Evolutionary conservation across 768 basidiomycete species (phyloP), one percentile per base, ranked within the genome.

Genomic region (Auriscalpium microsporum): DNA sequence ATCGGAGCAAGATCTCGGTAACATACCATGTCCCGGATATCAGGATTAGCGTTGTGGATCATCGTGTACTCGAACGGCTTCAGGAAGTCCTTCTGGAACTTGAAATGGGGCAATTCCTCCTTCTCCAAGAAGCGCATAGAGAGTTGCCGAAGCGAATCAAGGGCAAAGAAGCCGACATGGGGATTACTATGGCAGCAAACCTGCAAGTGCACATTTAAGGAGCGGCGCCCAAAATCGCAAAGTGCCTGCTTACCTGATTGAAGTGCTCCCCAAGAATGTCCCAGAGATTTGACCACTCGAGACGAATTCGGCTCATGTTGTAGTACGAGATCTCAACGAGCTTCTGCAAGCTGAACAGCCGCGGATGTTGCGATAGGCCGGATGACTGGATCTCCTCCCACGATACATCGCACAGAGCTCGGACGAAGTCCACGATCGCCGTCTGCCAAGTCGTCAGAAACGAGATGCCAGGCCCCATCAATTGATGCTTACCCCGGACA

Each of bases 301-400:
- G 73, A 70, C 96, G 90, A 66, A 99, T 98, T 48, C 96, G 87
- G 59, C 77, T 86, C 96, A 99, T 99, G 71, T 99, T 99, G 73
- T 99, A 99, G 70, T 99, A 99, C 9, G 94, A 96, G 54, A 99
- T 98, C 67, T 99, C 96, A 42, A 98, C 95, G 37, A 99, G 77
- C 72, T 98, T 99, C 70, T 97, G 94, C 55, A 99, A 72, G 69
- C 94, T 95, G 78, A 98, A 99, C 55, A 97, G 75, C 23, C 96
- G 84, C 1, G 96, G 95, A 67, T 93, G 88, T 58, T 94, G 87
- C 3, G 95, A 95, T 33, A 93, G 72, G 16, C 94, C 94, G 0
- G 96, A 98, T 1, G 94, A 94, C 68, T 96, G 93, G 38, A 99
- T 99, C 71, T 99, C 96, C 68, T 98, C 93, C 95, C 95, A 97